Evolutionary conservation across 306 rosid species (phyloP).

Genomic region (Prunus kanzakura): DNA sequence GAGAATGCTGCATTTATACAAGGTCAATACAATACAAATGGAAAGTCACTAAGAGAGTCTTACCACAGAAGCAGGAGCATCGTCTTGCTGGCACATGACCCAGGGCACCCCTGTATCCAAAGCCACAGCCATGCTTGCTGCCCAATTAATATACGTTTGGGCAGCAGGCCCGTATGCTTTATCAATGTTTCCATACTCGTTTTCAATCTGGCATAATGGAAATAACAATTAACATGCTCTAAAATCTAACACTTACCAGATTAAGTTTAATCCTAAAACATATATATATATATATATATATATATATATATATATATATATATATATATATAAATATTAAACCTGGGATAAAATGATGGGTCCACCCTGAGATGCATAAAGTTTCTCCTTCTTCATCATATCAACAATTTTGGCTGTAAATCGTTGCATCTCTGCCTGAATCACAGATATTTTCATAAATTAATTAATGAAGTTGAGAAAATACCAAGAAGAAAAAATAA

Average conservation of each 20-base stretch:
- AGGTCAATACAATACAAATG: background rate
- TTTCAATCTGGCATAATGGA: slow-evolving; percentile 57
- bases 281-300: too few species aligned
- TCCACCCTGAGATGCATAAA: slow-evolving; percentile 92
- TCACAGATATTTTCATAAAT: slow-evolving; percentile 7
- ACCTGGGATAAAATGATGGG: slow-evolving; percentile 97
- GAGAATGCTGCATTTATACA: background rate
- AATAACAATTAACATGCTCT: slow-evolving; percentile 6
- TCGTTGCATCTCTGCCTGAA: slow-evolving; percentile 84
- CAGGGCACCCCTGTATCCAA: slow-evolving; percentile 95
- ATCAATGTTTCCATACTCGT: slow-evolving; percentile 77
- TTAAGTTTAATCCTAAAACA: background rate
- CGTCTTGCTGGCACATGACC: slow-evolving; percentile 92
- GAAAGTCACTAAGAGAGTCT: slow-evolving; percentile 26
- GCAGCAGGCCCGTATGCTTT: slow-evolving; percentile 56
- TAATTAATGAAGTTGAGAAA: slow-evolving; percentile 1
- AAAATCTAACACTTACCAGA: background rate
- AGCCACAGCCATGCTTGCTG: slow-evolving; percentile 85
- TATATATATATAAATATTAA: background rate
- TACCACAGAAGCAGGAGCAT: slow-evolving; percentile 95
- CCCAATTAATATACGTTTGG: slow-evolving; percentile 74
- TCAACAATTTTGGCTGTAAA: slow-evolving; percentile 82
- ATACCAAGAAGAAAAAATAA: background rate
- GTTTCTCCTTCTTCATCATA: slow-evolving; percentile 76
- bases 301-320: too few species aligned